phyloP scores from a whole-genome alignment of 495 filamentous ascomycete genomes.

The Penicillium riverlandense region DNA sequence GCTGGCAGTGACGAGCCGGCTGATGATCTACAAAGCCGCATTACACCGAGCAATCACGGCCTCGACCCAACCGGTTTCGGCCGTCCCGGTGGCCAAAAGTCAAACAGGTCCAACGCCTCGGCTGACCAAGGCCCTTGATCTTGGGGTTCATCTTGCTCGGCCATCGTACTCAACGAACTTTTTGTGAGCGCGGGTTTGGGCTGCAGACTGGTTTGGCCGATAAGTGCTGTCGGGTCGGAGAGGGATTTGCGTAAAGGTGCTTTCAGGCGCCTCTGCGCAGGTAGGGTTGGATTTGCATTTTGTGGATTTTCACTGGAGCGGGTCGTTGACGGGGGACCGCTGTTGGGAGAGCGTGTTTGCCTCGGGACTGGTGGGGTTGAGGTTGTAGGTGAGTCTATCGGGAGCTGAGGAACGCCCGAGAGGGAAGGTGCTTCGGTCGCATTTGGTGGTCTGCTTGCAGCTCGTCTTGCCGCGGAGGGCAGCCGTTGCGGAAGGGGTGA shows the following conservation, averaged over 20 bases:
- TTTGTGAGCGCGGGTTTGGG: slow-evolving; percentile 7
- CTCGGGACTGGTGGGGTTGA: no score
- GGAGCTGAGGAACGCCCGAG: no score
- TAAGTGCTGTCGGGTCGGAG: slow-evolving; percentile 28
- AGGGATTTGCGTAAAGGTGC: slow-evolving; percentile 28
- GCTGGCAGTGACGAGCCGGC: background rate
- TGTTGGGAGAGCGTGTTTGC: no score
- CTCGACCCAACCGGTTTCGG: slow-evolving; percentile 21
- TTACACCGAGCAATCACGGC: background rate
- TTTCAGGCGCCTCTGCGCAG: slow-evolving; percentile 6
- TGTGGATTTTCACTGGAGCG: background rate
- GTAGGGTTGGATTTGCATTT: background rate
- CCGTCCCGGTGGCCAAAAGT: slow-evolving; percentile 41
- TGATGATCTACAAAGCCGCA: background rate
- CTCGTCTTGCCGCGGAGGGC: no score
- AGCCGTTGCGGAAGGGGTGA: no score
- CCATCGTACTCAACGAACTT: slow-evolving; percentile 10
- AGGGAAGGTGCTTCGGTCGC: no score
- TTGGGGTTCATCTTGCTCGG: slow-evolving; percentile 3
- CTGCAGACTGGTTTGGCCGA: slow-evolving; percentile 6
- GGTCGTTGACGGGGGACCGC: background rate
- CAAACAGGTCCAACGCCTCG: slow-evolving; percentile 54
- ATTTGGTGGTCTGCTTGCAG: no score
- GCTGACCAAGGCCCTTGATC: slow-evolving; percentile 48
- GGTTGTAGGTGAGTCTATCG: no score